A percentile compares a stretch with the other conserved stretches of the same genome.
phyloP scores from a whole-genome alignment of 345 rosid species.

The Euclidium syriacum region DNA sequence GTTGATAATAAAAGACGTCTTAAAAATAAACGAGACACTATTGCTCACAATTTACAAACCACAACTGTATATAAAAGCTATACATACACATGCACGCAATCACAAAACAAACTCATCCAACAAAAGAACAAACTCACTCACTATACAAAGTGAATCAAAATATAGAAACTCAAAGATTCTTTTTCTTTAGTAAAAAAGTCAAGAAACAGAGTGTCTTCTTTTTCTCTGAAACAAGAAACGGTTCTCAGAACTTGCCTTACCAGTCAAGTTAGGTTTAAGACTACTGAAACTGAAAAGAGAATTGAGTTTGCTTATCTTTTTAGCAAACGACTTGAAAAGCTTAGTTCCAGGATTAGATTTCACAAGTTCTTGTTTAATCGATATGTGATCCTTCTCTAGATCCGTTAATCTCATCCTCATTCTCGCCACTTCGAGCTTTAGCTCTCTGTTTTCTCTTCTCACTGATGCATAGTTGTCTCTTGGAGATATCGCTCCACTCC shows the following conservation, averaged over 20 bases:
- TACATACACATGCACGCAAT: constrained; percentile 10
- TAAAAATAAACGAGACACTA: too few species aligned
- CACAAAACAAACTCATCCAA: background rate
- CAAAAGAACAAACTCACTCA: background rate
- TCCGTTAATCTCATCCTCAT: constrained; percentile 99
- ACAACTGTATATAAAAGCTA: constrained; percentile 6
- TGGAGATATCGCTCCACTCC: constrained; percentile 97
- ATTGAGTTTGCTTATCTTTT: constrained; percentile 73
- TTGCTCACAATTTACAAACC: constrained; percentile 6
- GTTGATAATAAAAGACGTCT: too few species aligned
- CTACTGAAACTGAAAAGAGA: constrained; percentile 58
- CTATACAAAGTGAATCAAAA: constrained; percentile 20
- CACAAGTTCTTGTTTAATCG: constrained; percentile 88
- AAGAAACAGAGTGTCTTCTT: constrained; percentile 83
- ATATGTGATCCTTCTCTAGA: constrained; percentile 87
- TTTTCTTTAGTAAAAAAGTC: constrained; percentile 7
- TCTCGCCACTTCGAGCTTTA: constrained; percentile 95
- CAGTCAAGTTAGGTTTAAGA: constrained; percentile 43
- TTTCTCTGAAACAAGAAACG: constrained; percentile 67
- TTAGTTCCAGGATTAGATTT: constrained; percentile 63
- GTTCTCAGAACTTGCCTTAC: constrained; percentile 51
- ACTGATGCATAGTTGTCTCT: constrained; percentile 95
- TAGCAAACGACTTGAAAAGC: constrained; percentile 72
- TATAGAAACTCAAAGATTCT: background rate
- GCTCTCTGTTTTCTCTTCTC: constrained; percentile 91